phyloP scores from a whole-genome alignment of 768 basidiomycete species.

The Macrolepiota fuliginosa region DNA sequence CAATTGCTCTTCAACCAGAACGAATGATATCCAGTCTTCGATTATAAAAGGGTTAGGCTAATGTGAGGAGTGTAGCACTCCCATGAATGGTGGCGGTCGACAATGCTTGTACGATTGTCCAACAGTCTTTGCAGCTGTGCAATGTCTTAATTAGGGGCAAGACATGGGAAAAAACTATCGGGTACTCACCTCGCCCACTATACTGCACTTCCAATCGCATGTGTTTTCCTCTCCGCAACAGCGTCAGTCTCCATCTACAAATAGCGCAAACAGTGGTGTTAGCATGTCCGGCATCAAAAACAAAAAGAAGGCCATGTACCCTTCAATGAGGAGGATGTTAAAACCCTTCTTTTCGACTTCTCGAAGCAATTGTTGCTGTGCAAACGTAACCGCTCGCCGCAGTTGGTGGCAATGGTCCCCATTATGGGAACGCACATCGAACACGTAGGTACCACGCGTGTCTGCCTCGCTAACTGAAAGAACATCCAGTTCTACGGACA shows the following conservation, averaged over 20 bases:
- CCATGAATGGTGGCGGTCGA: slow-evolving; percentile 65
- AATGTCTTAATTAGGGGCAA: slow-evolving; percentile 11
- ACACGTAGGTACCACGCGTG: slow-evolving; percentile 60
- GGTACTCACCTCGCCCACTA: slow-evolving; percentile 52
- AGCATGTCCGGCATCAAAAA: background rate
- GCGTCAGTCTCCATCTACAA: slow-evolving; percentile 63
- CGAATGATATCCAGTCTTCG: background rate
- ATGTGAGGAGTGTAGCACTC: slow-evolving; percentile 46
- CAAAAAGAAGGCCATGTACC: slow-evolving; percentile 36
- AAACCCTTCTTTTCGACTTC: slow-evolving; percentile 53
- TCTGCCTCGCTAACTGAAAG: slow-evolving; percentile 49
- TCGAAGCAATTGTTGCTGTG: slow-evolving; percentile 60
- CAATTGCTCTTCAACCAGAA: background rate
- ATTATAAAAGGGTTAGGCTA: slow-evolving; percentile 16
- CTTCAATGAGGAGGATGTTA: slow-evolving; percentile 66
- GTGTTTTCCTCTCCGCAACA: slow-evolving; percentile 58
- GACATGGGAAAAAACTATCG: background rate
- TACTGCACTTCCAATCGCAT: slow-evolving; percentile 72
- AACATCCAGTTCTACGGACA: slow-evolving; percentile 53
- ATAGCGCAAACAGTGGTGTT: slow-evolving; percentile 1
- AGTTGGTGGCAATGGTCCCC: slow-evolving; percentile 44
- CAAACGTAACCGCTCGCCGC: slow-evolving; percentile 54
- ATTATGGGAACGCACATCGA: slow-evolving; percentile 47
- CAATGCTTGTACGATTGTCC: slow-evolving; percentile 41
- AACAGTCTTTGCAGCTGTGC: slow-evolving; percentile 49